Base-by-base conservation (phyloP, 2,329 filamentous ascomycete genomes). In the Stemphylium vesicarium region DNA sequence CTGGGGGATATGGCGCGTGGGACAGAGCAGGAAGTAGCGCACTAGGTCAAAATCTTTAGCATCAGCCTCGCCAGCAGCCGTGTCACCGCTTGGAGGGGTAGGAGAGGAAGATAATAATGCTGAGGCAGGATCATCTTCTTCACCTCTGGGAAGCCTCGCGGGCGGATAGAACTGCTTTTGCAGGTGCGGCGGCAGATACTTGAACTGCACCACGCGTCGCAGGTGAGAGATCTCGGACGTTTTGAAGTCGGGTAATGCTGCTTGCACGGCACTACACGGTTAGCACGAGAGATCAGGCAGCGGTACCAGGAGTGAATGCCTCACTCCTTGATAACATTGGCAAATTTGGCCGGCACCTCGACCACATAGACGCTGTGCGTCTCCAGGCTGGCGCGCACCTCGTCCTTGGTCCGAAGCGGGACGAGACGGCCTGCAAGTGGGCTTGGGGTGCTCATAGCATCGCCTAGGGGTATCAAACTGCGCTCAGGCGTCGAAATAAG, bases 291-390 rank as follows among this genome's bases (percentile, higher is more conserved):
- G 40, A 56, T 53, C 47, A 46, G 50, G 57, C 12, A 46, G 42
- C 47, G 20, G 45, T 36, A 55, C 29, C 58, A 38, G 7, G 55
- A 52, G 48, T 59, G 53, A 57, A 56, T 42, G 32, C 81, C 85
- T 74, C 78, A 92, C 90, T 83, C 86, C 70, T 95, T 84, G 68
- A 92, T 83, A 61, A 84, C 81, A 74, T 89, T 91, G 62, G 90
- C 89, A 65, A 83, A 82, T 75, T 87, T 90, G 60, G 87, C 85
- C 41, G 90, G 90, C 50, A 90, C 84, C 68, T 88, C 83, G 44
- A 91, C 88, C 59, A 91, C 85, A 72, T 89, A 89, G 49, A 88
- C 88, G 55, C 84, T 80, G 44, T 88, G 84, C 77, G 78, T 81
- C 63, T 81, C 80, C 32, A 78, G 75, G 47, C 75, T 76, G 52